phyloP scores from a whole-genome alignment of 2,329 filamentous ascomycete genomes.

The Colletotrichum incanum region DNA sequence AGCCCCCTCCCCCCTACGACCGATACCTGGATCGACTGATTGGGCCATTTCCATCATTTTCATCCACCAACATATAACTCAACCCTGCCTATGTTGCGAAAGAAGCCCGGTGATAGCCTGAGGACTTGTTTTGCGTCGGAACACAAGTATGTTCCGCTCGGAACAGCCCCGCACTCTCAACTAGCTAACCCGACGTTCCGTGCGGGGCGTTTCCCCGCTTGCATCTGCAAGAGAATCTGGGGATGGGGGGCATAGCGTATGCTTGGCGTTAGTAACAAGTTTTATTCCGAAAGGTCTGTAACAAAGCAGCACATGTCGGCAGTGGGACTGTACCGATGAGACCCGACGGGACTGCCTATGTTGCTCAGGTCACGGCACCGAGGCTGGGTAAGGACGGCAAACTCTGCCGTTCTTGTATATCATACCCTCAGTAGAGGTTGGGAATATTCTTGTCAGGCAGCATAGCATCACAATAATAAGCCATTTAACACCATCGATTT shows the following conservation, averaged over 20 bases:
- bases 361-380: neutral
- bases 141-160: conserved; percentile 27
- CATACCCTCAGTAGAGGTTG: neutral
- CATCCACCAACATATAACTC: no score
- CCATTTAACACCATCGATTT: neutral
- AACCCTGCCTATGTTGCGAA: neutral
- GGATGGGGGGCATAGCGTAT: conserved; percentile 20
- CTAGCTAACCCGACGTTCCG: conserved; percentile 27
- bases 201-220: conserved; percentile 12
- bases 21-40: no score
- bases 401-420: neutral
- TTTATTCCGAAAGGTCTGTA: conserved; percentile 19
- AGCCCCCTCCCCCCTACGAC: no score
- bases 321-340: conserved; percentile 16
- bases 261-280: neutral
- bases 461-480: neutral
- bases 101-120: neutral
- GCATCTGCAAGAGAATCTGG: conserved; percentile 11
- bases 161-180: conserved; percentile 12
- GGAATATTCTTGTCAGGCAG: no score
- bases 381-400: neutral
- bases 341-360: conserved; percentile 17
- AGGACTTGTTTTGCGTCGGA: neutral
- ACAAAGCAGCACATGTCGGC: neutral
- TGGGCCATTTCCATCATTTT: no score